Conservation (phyloP, 2,329 filamentous ascomycete genomes). For the Fusarium protoensiforme region DNA sequence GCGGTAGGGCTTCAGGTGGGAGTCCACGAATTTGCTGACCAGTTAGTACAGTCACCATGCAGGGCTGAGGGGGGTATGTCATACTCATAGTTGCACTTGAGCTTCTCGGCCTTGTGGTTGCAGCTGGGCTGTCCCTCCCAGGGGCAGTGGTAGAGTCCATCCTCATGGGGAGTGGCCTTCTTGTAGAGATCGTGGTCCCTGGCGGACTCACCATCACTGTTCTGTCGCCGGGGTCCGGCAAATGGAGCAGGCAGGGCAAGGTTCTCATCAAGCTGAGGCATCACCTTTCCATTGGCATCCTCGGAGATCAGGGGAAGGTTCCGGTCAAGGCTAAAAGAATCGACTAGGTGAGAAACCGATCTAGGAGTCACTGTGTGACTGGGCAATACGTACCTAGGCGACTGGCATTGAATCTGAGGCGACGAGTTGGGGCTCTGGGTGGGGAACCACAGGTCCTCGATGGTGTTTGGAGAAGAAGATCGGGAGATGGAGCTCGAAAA, state of each 20-base stretch:
- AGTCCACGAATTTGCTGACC: constrained; percentile 93
- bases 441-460: constrained; percentile 60
- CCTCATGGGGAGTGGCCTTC: constrained; percentile 68
- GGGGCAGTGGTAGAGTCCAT: constrained; percentile 94
- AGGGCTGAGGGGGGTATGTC: constrained; percentile 47
- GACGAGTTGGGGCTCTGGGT: constrained; percentile 57
- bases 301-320: constrained; percentile 47
- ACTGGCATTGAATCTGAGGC: constrained; percentile 61
- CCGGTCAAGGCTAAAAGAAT: constrained; percentile 44
- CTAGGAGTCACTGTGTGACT: neutral
- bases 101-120: constrained; percentile 91
- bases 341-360: constrained; percentile 37
- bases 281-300: constrained; percentile 36
- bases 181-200: constrained; percentile 78
- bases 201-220: constrained; percentile 67
- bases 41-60: constrained; percentile 35
- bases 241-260: constrained; percentile 52
- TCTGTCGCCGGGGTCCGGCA: constrained; percentile 56
- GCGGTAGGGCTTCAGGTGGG: constrained; percentile 94
- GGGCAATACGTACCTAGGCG: constrained; percentile 62
- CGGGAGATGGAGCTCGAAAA: constrained; percentile 65
- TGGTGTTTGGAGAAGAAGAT: constrained; percentile 60
- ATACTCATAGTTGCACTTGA: constrained; percentile 99
- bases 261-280: constrained; percentile 45
- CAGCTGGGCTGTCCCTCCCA: constrained; percentile 78